Percentiles rank a stretch among this genome's conserved stretches.
phyloP scores from a whole-genome alignment of 2,329 filamentous ascomycete genomes.

The Plenodomus lindquistii region DNA sequence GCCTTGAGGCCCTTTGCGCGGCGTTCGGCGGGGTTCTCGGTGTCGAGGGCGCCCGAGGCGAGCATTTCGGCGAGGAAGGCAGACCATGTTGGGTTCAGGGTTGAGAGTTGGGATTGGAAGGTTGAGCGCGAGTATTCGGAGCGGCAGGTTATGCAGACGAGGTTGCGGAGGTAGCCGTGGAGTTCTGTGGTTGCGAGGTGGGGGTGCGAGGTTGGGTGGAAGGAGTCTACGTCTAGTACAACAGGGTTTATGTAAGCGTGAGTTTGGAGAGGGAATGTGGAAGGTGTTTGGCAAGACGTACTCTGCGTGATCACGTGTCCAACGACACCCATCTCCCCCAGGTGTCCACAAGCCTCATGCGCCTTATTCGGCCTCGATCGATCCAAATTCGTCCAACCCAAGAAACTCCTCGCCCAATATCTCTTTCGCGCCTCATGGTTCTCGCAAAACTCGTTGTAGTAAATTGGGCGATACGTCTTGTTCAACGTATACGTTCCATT shows the following conservation, averaged over 20 bases:
- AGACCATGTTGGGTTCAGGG: slow-evolving; percentile 85
- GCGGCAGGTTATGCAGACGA: slow-evolving; percentile 79
- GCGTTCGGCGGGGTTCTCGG: slow-evolving; percentile 74
- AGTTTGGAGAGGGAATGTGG: not conserved
- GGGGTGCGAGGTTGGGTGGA: slow-evolving; percentile 80
- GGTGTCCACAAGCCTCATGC: slow-evolving; percentile 74
- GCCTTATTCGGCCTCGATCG: slow-evolving; percentile 78
- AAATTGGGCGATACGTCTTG: slow-evolving; percentile 87
- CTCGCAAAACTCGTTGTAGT: slow-evolving; percentile 83
- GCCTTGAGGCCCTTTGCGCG: slow-evolving; percentile 72
- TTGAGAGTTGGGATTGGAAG: slow-evolving; percentile 77
- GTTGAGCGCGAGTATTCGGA: slow-evolving; percentile 69
- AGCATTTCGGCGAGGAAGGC: slow-evolving; percentile 74
- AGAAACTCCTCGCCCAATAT: slow-evolving; percentile 94
- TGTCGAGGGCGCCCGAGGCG: slow-evolving; percentile 73
- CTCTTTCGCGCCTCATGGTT: slow-evolving; percentile 84
- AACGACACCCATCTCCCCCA: slow-evolving; percentile 74
- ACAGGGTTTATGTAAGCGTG: not conserved
- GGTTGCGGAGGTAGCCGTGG: slow-evolving; percentile 83
- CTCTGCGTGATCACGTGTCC: slow-evolving; percentile 84
- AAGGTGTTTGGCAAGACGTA: slow-evolving; percentile 24
- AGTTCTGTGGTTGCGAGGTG: slow-evolving; percentile 76
- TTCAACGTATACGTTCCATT: slow-evolving; percentile 94
- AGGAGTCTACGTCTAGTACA: slow-evolving; percentile 80
- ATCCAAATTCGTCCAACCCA: slow-evolving; percentile 85